Base-by-base conservation (phyloP, 352 stramenopile species). In the Globisporangium carolinianum region DNA sequence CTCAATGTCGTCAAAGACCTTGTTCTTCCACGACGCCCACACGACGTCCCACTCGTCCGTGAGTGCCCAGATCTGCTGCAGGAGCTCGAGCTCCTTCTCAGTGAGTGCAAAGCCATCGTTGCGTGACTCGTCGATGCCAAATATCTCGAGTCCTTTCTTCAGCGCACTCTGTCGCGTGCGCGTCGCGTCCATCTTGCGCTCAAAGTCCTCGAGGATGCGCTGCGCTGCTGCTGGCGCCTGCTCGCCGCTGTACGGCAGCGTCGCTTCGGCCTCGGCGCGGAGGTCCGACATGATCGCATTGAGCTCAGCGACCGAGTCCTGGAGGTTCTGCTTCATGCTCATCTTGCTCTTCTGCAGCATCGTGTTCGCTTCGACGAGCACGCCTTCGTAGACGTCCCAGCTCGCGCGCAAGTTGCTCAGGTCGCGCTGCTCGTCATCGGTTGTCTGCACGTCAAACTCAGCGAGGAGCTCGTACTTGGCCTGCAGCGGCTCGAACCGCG, bases 301-400 rank as follows among this genome's bases (percentile, higher is more conserved):
- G 24, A 97, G 69, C 59, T 94, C 86, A 0, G 79, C 77, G 9
- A 98, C 81, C 3, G 82, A 94, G 56, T 94, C 88, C 62, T 98
- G 90, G 2, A 98, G 69, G 43, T 95, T 96, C 60, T 97, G 87
- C 65, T 98, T 98, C 94, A 98, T 98, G 53, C 87, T 97, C 17
- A 95, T 67, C 73, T 98, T 97, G 68, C 83, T 92, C 57, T 97
- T 96, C 52, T 97, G 87, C 38, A 98, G 62, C 75, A 94, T 92
- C 35, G 83, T 81, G 47, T 97, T 94, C 0, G 86, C 80, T 48
- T 96, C 80, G 3, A 86, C 72, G 15, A 97, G 65, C 76, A 94
- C 90, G 7, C 67, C 69, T 61, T 96, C 79, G 56, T 96, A 97
- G 4, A 69, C 64, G 58, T 95, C 78, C 88, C 89, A 97, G 42